Percentiles rank a stretch among this genome's conserved stretches.
These are phyloP conservation scores for Penicillium sp. DNA, from an alignment of 2,329 filamentous ascomycete species.

Conservation along the genomic window DNA sequence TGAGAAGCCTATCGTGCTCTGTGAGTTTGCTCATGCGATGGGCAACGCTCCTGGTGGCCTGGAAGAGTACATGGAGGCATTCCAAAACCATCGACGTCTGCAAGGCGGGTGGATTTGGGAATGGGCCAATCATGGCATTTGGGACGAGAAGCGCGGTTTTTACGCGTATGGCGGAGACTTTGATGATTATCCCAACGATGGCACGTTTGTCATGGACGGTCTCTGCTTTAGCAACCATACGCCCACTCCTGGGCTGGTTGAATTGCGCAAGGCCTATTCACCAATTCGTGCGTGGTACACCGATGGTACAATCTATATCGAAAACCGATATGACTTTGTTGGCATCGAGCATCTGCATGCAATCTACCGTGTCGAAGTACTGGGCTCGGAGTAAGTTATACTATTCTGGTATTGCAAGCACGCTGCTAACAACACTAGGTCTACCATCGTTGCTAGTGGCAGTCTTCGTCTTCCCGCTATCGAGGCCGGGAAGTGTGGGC, in stretches of 20 bases:
- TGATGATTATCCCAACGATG: not conserved
- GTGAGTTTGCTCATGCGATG: slow-evolving; percentile 65
- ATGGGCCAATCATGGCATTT: slow-evolving; percentile 65
- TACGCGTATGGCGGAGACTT: not conserved
- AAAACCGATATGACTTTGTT: not conserved
- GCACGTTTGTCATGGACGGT: not conserved
- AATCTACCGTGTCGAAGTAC: not conserved
- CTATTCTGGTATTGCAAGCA: not conserved
- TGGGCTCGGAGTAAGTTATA: not conserved
- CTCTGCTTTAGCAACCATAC: not conserved
- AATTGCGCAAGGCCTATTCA: not conserved
- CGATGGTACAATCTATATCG: not conserved
- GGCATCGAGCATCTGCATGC: not conserved
- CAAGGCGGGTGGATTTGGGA: slow-evolving; percentile 71
- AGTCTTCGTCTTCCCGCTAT: not conserved
- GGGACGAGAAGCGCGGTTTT: slow-evolving; percentile 31
- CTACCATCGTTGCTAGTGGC: not conserved
- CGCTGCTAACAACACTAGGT: not conserved
- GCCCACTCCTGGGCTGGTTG: not conserved
- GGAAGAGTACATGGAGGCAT: slow-evolving; percentile 67
- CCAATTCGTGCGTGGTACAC: not conserved
- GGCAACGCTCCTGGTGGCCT: slow-evolving; percentile 72
- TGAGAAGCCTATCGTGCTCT: slow-evolving; percentile 45
- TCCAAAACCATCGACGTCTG: slow-evolving; percentile 60
- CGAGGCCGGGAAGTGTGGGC: not conserved